phyloP scores from a whole-genome alignment of 352 stramenopile species.

The Globisporangium acanthophoron region DNA sequence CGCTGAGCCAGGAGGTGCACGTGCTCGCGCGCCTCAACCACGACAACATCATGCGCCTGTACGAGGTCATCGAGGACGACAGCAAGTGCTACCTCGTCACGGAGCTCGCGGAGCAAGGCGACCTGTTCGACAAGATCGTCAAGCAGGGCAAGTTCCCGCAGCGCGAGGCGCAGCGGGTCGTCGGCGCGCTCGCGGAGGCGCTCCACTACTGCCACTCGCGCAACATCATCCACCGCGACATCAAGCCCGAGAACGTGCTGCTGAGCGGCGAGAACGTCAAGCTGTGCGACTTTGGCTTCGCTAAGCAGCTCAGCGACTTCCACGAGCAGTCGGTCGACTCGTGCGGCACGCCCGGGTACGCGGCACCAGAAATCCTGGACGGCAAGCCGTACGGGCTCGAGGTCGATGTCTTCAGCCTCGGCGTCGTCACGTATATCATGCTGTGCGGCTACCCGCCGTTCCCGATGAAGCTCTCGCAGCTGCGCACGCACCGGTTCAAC shows the following conservation, averaged over 20 bases:
- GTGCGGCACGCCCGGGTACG: constrained; percentile 81
- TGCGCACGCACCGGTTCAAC: constrained; percentile 78
- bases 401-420: constrained; percentile 87
- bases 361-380: constrained; percentile 79
- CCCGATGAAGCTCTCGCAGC: constrained; percentile 82
- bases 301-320: constrained; percentile 51
- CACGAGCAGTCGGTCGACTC: constrained; percentile 72
- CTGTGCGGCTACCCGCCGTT: constrained; percentile 85
- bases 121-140: constrained; percentile 84
- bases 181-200: constrained; percentile 77
- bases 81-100: constrained; percentile 97
- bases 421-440: constrained; percentile 87
- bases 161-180: constrained; percentile 59
- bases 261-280: constrained; percentile 72
- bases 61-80: constrained; percentile 93
- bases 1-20: constrained; percentile 66
- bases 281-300: constrained; percentile 86
- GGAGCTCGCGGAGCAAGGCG: constrained; percentile 91
- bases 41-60: constrained; percentile 86
- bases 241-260: constrained; percentile 86
- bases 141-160: constrained; percentile 74
- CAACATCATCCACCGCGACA: constrained; percentile 79
- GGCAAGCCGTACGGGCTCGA: constrained; percentile 76
- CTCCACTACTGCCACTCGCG: constrained; percentile 92
- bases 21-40: constrained; percentile 75